Evolutionary conservation across 2,329 filamentous ascomycete genomes (phyloP).

Genomic region (Paecilomyces variotii): DNA sequence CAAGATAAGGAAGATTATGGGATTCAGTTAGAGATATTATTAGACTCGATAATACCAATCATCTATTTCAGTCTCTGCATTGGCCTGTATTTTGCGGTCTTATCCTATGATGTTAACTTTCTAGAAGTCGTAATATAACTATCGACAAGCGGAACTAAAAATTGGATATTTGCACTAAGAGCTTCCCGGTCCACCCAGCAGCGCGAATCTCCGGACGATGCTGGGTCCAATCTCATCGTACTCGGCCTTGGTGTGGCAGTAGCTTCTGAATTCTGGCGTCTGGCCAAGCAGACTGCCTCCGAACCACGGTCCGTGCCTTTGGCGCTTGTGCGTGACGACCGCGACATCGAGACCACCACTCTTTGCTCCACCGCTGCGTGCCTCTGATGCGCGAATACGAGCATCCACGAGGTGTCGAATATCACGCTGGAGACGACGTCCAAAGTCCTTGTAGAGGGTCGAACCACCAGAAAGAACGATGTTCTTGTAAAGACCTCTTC

Average conservation of each 20-base stretch:
- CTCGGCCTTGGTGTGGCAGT: conserved; percentile 86
- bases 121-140: conserved; percentile 2
- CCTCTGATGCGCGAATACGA: conserved; percentile 85
- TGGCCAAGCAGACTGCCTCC: conserved; percentile 92
- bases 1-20: no score
- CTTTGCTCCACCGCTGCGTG: conserved; percentile 81
- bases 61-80: no score
- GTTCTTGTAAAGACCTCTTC: conserved; percentile 97
- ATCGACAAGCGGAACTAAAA: conserved; percentile 10
- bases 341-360: conserved; percentile 93
- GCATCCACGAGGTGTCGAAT: conserved; percentile 94
- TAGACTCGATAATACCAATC: no score
- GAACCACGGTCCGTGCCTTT: conserved; percentile 97
- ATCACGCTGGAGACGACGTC: conserved; percentile 87
- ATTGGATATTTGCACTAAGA: conserved; percentile 24
- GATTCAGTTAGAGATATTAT: no score
- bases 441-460: conserved; percentile 98
- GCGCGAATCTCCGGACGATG: conserved; percentile 88
- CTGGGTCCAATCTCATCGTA: conserved; percentile 95
- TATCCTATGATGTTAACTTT: neutral
- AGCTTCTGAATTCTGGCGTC: conserved; percentile 96
- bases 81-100: no score
- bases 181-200: conserved; percentile 79
- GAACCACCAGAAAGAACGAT: conserved; percentile 96
- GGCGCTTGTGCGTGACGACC: conserved; percentile 94